Conservation (phyloP, 2,329 filamentous ascomycete genomes). For the Rutstroemia sp. region DNA sequence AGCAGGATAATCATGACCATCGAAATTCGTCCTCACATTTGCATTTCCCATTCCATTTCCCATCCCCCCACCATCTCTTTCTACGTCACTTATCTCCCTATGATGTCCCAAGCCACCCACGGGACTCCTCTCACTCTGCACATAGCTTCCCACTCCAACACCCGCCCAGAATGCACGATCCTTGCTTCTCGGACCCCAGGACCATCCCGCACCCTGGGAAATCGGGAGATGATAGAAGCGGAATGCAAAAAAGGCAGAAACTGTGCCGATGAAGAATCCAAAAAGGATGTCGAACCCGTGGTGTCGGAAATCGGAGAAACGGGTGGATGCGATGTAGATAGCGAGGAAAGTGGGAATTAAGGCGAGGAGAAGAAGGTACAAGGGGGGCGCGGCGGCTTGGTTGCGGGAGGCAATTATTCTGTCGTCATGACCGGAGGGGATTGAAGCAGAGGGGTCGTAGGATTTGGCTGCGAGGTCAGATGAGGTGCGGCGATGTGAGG, state of each 20-base stretch:
- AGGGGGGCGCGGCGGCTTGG: constrained; percentile 73
- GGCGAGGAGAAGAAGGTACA: constrained; percentile 66
- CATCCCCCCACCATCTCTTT: constrained; percentile 8
- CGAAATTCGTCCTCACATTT: neutral
- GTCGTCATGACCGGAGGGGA: constrained; percentile 22
- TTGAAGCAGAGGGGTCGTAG: neutral
- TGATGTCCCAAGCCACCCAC: constrained; percentile 2
- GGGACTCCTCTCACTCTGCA: constrained; percentile 22
- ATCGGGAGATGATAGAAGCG: constrained; percentile 82
- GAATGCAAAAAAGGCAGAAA: constrained; percentile 68
- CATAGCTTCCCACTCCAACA: constrained; percentile 40
- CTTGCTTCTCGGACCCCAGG: constrained; percentile 72
- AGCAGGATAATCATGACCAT: neutral
- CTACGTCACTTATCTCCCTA: constrained; percentile 1
- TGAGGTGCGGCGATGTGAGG: neutral
- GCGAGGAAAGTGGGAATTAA: constrained; percentile 67
- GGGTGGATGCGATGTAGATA: constrained; percentile 75
- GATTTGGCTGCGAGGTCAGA: neutral
- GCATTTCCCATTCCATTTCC: constrained; percentile 1
- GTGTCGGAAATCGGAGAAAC: constrained; percentile 84
- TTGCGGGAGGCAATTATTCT: constrained; percentile 49
- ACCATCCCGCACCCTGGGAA: constrained; percentile 73
- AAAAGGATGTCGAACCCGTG: constrained; percentile 89
- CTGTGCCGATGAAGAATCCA: constrained; percentile 70
- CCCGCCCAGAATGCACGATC: constrained; percentile 74